A percentile compares a stretch with the other conserved stretches of the same genome.
Conservation (phyloP, 108 stramenopile species). For the Nitzschia sp. region DNA sequence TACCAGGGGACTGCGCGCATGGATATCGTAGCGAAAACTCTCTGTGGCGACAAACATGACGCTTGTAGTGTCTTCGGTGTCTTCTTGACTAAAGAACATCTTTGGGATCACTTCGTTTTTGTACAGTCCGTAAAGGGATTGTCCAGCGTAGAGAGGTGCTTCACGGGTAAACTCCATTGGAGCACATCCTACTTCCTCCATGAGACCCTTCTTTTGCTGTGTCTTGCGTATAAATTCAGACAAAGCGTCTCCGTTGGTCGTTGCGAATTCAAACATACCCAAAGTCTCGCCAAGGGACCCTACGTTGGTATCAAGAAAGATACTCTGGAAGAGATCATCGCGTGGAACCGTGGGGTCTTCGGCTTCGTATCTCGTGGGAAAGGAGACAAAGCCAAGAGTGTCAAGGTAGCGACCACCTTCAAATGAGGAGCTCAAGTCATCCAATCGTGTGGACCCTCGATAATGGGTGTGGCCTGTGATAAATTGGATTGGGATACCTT, state of each 20-base stretch:
- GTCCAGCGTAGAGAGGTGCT: conserved; percentile 12
- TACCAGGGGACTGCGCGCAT: conserved; percentile 30
- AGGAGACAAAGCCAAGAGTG: conserved; percentile 77
- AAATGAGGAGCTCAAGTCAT: conserved; percentile 8
- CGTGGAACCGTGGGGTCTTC: not conserved
- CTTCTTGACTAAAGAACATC: conserved; percentile 19
- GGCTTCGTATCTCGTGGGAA: conserved; percentile 26
- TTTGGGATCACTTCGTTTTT: conserved; percentile 37
- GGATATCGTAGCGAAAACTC: conserved; percentile 50
- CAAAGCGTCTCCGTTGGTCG: conserved; percentile 46
- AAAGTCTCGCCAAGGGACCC: conserved; percentile 27
- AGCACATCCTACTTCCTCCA: conserved; percentile 58
- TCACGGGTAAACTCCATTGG: conserved; percentile 34
- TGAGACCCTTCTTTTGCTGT: conserved; percentile 44
- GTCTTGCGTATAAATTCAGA: conserved; percentile 48
- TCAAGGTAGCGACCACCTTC: conserved; percentile 79
- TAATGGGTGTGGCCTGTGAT: conserved; percentile 74
- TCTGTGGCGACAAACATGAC: conserved; percentile 26
- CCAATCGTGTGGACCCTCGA: conserved; percentile 25
- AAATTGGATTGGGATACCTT: conserved; percentile 68
- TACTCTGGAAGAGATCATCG: conserved; percentile 36
- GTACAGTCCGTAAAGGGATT: conserved; percentile 44
- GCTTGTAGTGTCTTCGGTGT: conserved; percentile 9
- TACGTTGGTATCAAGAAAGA: conserved; percentile 56
- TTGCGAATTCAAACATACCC: conserved; percentile 30